Conservation (phyloP, 768 basidiomycete genomes). For the Kwoniella pini region DNA sequence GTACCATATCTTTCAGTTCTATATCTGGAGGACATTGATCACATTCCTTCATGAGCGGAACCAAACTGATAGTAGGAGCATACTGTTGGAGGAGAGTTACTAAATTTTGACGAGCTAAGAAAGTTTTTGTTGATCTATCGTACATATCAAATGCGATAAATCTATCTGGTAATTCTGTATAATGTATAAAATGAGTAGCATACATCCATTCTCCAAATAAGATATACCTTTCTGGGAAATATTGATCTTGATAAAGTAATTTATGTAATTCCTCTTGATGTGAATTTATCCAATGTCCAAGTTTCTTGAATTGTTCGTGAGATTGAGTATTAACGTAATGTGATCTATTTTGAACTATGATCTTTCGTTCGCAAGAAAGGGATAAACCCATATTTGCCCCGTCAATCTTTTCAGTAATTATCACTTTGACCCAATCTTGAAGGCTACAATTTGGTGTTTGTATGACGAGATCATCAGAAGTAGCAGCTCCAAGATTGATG, state of each 20-base stretch:
- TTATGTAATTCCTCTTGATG: neutral
- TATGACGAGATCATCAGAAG: neutral
- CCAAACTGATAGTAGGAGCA: neutral
- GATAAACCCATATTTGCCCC: neutral
- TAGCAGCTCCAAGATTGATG: neutral
- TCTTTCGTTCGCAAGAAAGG: neutral
- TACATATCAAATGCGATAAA: neutral
- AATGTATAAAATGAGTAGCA: neutral
- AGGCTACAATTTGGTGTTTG: neutral
- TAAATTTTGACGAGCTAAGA: neutral
- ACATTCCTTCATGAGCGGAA: neutral
- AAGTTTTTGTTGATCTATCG: neutral
- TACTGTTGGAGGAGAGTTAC: neutral
- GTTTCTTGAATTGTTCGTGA: slow-evolving; percentile 1
- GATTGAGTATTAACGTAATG: neutral
- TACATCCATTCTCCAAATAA: slow-evolving; percentile 2
- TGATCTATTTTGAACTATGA: neutral
- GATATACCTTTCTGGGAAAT: neutral
- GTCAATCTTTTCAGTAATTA: slow-evolving; percentile 1
- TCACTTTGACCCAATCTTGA: neutral
- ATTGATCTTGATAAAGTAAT: neutral
- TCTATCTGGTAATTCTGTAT: neutral
- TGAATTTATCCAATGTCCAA: neutral
- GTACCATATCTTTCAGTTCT: neutral
- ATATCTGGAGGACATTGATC: neutral